Evolutionary conservation across 495 filamentous ascomycete genomes (phyloP), one percentile per base, ranked within the genome.

Genomic region (Hypoxylon lienhwacheense): DNA sequence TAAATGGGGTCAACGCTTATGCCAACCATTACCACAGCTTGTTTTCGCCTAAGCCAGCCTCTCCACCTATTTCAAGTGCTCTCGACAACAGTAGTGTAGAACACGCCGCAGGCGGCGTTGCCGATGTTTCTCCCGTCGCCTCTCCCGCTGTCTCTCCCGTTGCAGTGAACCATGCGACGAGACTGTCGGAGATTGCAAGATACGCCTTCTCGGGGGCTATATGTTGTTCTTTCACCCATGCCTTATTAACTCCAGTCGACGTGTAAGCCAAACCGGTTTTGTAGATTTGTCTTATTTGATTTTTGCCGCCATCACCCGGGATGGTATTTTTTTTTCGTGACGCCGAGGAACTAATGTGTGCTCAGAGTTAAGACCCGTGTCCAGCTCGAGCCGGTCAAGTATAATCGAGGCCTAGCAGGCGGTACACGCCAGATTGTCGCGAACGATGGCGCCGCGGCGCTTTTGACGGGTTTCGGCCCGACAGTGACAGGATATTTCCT

Each of bases 151-250:
- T 55, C 32, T 33, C 58, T 31, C 42, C 58, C 43, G 31, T 57
- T 37, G 21, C 25, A 24, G 22, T 34, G 48, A 51, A 33, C 17
- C 25, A 47, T 15, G 54, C 48, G 5, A 58, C 54, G 53, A 43
- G 17, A 21, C 0, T 58, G 12, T 58, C 59, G 32, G 53, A 63
- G 22, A 17, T 63, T 33, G 67, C 82, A 51, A 74, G 85, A 73
- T 91, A 90, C 77, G 86, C 88, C 68, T 83, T 91, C 64, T 88
- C 89, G 58, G 88, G 87, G 69, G 88, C 87, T 48, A 77, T 89
- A 72, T 90, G 89, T 78, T 91, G 88, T 70, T 87, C 87, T 52
- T 77, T 91, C 69, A 93, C 89, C 55, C 89, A 91, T 76, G 88
- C 86, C 63, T 81, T 78, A 67, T 78, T 90, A 62, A 91, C 88